Evolutionary conservation across 371 early-diverging fungal species (phyloP), one percentile per base, ranked within the genome.

Genomic region (Synchytrium microbalum): DNA sequence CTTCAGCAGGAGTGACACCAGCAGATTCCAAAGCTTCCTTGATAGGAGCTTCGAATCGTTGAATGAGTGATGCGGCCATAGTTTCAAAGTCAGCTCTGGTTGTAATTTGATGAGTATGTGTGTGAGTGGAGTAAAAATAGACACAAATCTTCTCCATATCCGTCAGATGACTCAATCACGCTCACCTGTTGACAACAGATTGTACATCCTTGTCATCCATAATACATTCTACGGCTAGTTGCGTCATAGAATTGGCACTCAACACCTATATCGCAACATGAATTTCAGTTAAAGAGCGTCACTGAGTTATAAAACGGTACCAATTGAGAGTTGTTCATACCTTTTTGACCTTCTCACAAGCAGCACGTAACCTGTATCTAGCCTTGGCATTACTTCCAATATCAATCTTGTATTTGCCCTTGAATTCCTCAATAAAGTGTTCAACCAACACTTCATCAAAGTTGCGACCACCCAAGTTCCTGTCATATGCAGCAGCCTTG

Each of bases 341-440:
- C 86, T 96, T 96, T 88, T 98, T 98, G 70, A 92, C 88, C 78
- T 90, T 91, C 77, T 98, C 98, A 71, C 88, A 87, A 58, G 87
- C 95, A 33, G 89, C 86, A 64, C 92, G 86, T 64, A 96, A 85
- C 74, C 98, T 92, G 75, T 92, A 86, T 59, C 86, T 68, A 51
- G 96, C 96, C 86, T 95, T 95, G 75, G 86, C 81, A 83, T 89
- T 93, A 68, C 84, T 72, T 69, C 78, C 79, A 68, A 98, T 89
- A 73, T 96, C 92, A 64, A 96, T 88, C 78, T 92, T 92, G 84
- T 90, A 95, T 84, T 95, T 98, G 63, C 86, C 86, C 82, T 88
- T 84, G 84, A 95, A 93, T 72, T 91, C 86, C 53, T 78, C 84
- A 73, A 87, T 86, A 60, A 89, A 89, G 73, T 92, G 86, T 64